Conservation (phyloP, 495 filamentous ascomycete genomes). For the Rusavskia elegans region DNA sequence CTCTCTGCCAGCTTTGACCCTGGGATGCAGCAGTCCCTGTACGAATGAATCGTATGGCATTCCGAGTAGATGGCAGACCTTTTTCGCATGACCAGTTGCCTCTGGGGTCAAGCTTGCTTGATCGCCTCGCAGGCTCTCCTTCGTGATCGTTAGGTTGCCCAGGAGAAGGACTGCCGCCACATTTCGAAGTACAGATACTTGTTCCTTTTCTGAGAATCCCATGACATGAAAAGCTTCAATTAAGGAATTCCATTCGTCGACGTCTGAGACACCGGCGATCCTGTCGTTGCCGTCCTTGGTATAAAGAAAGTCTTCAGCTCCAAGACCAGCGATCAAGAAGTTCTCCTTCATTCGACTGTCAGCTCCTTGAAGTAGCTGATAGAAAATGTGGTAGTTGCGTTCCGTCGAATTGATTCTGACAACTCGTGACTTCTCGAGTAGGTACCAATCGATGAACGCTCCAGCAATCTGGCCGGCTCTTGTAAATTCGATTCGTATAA, state of each 20-base stretch:
- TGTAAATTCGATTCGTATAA: conserved; percentile 94
- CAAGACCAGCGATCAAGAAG: conserved; percentile 54
- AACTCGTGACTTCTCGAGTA: conserved; percentile 91
- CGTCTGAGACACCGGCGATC: conserved; percentile 82
- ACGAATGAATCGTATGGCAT: conserved; percentile 73
- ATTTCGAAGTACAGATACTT: conserved; percentile 65
- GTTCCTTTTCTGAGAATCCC: conserved; percentile 81
- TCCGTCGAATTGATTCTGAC: conserved; percentile 75
- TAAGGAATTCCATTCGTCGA: conserved; percentile 74
- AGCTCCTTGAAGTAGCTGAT: conserved; percentile 81
- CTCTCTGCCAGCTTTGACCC: conserved; percentile 86
- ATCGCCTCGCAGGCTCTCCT: conserved; percentile 78
- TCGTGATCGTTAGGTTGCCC: conserved; percentile 76
- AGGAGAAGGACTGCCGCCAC: conserved; percentile 86
- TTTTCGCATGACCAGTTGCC: conserved; percentile 51
- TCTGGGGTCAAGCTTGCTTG: conserved; percentile 72
- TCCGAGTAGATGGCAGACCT: conserved; percentile 70
- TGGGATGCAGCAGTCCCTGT: conserved; percentile 77
- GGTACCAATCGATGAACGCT: conserved; percentile 96
- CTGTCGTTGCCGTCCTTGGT: conserved; percentile 78
- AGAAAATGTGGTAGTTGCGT: conserved; percentile 96
- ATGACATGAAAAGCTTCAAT: conserved; percentile 91
- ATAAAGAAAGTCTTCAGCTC: conserved; percentile 79
- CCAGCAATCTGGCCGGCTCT: conserved; percentile 83
- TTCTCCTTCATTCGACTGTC: conserved; percentile 54